Base-by-base conservation (phyloP, 768 basidiomycete species). In the Termitomyces sp. region DNA sequence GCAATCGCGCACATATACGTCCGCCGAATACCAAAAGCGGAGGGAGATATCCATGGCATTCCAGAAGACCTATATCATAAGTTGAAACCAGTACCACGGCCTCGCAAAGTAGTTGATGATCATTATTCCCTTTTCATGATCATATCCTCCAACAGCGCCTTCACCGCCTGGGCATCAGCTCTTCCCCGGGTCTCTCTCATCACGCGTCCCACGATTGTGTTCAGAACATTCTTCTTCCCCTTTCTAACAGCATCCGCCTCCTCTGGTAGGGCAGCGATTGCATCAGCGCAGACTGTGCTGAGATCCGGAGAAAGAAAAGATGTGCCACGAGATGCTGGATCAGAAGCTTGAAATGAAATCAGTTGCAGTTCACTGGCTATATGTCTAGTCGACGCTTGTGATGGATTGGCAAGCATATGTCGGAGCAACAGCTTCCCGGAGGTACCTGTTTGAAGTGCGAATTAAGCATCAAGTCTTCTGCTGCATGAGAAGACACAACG, bases 181-280 rank as follows among this genome's bases (percentile, higher is more conserved):
- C 84, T 80, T 16, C 96, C 96, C 58, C 83, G 76, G 62, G 86
- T 91, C 52, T 81, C 70, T 70, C 86, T 88, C 91, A 98, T 95
- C 31, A 96, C 91, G 65, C 83, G 78, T 0, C 95, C 95, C 1
- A 95, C 78, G 46, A 98, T 78, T 61, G 88, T 87, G 74, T 90
- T 90, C 41, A 95, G 63, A 6, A 92, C 92, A 59, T 87, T 89
- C n/a, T 72, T 72, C 55, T 89, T 88, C 0, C 95, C 95, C 18
- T 75, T 75, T 16, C 81, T 80, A 41, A 88, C 80, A 18, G 84
- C 87, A 4, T 78, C 78, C 2, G 80, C 85, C 67, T 93, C 90
- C 42, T 76, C 72, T 0, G 92, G 91, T 47, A 91, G 75, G 1
- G 78, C 79, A 12, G 73, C 70, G 33, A 97, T 85, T 1, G 87